Base-by-base conservation (phyloP, 495 filamentous ascomycete genomes). In the Cercophora sp. region DNA sequence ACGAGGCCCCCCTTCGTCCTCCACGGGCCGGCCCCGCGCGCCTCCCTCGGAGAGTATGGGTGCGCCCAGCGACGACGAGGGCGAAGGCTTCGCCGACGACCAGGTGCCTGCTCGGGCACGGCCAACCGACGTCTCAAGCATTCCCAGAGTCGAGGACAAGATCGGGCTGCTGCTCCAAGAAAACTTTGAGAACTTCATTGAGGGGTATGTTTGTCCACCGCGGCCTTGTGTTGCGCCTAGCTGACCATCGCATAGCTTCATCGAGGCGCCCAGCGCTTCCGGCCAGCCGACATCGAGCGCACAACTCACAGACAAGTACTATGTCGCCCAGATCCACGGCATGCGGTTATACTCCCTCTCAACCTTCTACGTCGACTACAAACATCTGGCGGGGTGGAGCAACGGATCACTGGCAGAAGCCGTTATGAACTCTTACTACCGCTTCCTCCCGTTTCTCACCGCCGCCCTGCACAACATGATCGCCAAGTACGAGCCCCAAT, bases 361-460 rank as follows among this genome's bases (percentile, higher is more conserved):
- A 1, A 99, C 93, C 4, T 84, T 97, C 34, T 99, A 97, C 66
- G 88, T 99, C 62, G 94, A 99, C 70, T 99, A 85, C 74, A 88
- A 82, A 43, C 93, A 99, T 69, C 70, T 99, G 31, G 77, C 84
- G 16, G 77, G 78, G 5, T 79, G 79, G 61, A 79, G 83, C 52
- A 82, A 86, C 52, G 87, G 87, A 20, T 80, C 83, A 27, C 71
- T 99, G 34, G 88, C 91, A 13, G 83, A 82, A 45, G 91, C 89
- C 29, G 88, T 97, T 51, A 85, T 88, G 44, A 83, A 82, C 59
- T 85, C 92, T 58, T 96, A 96, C 77, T 97, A 97, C 68, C 86
- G 93, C 55, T 96, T 96, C 66, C 80, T 91, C 2, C 93, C 93
- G 13, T 99, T 91, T 71, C 80, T 99, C 47, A 91, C 87, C 19